Evolutionary conservation across 768 basidiomycete species (phyloP).

Genomic region (Mycena amicta): DNA sequence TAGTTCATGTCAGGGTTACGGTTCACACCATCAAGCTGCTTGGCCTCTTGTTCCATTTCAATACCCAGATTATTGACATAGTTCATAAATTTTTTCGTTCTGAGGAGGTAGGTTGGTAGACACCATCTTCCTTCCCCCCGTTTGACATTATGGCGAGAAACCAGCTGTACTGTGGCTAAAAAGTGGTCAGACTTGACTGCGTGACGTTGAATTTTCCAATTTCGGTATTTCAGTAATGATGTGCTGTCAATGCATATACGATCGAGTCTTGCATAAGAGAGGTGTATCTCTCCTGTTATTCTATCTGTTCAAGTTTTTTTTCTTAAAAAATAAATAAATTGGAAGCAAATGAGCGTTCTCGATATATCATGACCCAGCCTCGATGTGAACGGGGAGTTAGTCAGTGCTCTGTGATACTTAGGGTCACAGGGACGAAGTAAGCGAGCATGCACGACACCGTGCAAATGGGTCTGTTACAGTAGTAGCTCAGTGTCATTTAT

Average conservation of each 20-base stretch:
- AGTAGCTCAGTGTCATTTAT: no score
- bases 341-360: no score
- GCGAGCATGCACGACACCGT: no score
- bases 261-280: conserved; percentile 6
- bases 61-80: background rate
- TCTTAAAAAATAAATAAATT: no score
- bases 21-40: background rate
- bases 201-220: conserved; percentile 7
- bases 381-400: no score
- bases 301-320: conserved; percentile 3
- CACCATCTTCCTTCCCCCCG: conserved; percentile 10
- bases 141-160: background rate
- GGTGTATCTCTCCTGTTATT: background rate
- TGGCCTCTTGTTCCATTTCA: background rate
- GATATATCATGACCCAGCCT: no score
- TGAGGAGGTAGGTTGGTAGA: conserved; percentile 9
- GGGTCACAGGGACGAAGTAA: no score
- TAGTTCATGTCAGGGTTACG: background rate
- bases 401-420: no score
- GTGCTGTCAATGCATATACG: background rate
- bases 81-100: conserved; percentile 5
- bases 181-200: conserved; percentile 12
- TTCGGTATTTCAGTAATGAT: background rate
- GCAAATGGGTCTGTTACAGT: no score
- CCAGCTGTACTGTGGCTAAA: conserved; percentile 2